These are phyloP conservation scores for Scleromitrula shiraiana DNA, from an alignment of 2,329 filamentous ascomycete genomes.

Conservation along the genomic window DNA sequence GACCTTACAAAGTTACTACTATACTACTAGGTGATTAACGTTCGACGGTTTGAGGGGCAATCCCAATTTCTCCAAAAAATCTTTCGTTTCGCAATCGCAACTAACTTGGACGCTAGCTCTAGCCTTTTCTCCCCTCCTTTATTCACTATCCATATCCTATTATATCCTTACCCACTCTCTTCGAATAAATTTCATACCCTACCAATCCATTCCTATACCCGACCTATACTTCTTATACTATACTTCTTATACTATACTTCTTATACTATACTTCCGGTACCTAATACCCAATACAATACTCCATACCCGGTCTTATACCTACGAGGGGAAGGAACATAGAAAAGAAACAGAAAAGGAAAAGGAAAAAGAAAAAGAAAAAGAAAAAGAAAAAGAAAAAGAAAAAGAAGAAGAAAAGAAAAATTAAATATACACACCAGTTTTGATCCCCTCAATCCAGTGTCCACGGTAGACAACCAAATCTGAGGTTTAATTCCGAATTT, in stretches of 20 bases:
- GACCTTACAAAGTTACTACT: not conserved
- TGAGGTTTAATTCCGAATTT: too few relatives aligned
- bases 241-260: not conserved
- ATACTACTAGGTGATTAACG: not conserved
- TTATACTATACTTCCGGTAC: not conserved
- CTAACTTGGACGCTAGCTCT: not conserved
- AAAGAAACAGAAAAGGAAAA: too few relatives aligned
- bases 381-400: too few relatives aligned
- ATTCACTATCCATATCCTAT: not conserved
- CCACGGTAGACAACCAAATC: too few relatives aligned
- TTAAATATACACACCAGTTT: too few relatives aligned
- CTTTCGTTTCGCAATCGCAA: not conserved
- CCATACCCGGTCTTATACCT: too few relatives aligned
- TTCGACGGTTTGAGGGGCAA: not conserved
- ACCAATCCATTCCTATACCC: not conserved
- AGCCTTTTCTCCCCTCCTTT: not conserved
- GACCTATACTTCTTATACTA: not conserved
- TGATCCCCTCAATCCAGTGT: too few relatives aligned
- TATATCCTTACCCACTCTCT: not conserved
- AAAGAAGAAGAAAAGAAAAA: too few relatives aligned
- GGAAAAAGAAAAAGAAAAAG: too few relatives aligned
- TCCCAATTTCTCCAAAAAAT: not conserved
- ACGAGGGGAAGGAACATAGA: too few relatives aligned
- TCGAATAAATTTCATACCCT: not conserved
- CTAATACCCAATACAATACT: not conserved